Conservation (phyloP, 2,329 filamentous ascomycete genomes). For the Phyllosticta capitalensis region DNA sequence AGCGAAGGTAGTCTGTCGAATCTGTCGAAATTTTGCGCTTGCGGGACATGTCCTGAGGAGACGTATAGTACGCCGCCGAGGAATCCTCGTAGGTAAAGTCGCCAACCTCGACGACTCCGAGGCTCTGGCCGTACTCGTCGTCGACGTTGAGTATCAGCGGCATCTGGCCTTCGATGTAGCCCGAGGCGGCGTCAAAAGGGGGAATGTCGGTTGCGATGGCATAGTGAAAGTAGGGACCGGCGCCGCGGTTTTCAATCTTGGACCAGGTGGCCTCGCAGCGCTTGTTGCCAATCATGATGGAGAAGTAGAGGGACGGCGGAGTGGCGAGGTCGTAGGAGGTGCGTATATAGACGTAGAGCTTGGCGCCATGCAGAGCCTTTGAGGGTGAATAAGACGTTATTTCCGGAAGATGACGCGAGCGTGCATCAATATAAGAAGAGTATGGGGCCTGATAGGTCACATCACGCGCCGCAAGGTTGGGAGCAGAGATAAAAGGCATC, state of each 20-base stretch:
- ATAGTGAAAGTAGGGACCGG: slow-evolving; percentile 53
- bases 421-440: slow-evolving; percentile 44
- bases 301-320: slow-evolving; percentile 46
- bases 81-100: slow-evolving; percentile 51
- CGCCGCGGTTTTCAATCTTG: slow-evolving; percentile 47
- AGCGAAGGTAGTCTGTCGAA: slow-evolving; percentile 36
- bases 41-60: slow-evolving; percentile 30
- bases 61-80: slow-evolving; percentile 20
- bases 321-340: slow-evolving; percentile 64
- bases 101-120: slow-evolving; percentile 47
- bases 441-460: slow-evolving; percentile 39
- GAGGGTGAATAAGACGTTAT: slow-evolving; percentile 62
- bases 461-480: slow-evolving; percentile 42
- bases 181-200: slow-evolving; percentile 45
- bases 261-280: slow-evolving; percentile 59
- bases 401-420: slow-evolving; percentile 46
- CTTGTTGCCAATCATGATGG: slow-evolving; percentile 68
- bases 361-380: slow-evolving; percentile 54
- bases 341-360: slow-evolving; percentile 63
- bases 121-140: slow-evolving; percentile 42
- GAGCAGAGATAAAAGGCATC: slow-evolving; percentile 30
- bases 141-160: slow-evolving; percentile 53
- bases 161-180: slow-evolving; percentile 46
- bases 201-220: slow-evolving; percentile 65
- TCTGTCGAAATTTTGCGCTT: slow-evolving; percentile 50